Base-by-base conservation (phyloP, 139 green algal species). In the Micractinium conductrix region DNA sequence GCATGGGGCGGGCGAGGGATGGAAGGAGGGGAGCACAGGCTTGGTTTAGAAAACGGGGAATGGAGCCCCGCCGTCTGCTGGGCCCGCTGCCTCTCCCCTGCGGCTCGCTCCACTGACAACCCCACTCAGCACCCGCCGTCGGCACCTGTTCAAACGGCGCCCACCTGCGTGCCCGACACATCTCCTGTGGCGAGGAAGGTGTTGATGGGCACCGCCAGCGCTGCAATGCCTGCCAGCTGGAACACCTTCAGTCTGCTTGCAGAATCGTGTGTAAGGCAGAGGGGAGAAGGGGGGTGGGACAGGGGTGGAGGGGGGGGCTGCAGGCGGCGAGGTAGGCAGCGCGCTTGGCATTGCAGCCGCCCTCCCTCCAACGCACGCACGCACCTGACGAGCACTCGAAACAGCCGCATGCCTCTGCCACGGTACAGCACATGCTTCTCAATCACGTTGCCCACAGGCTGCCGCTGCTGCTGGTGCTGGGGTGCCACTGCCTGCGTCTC, bases 351-450 rank as follows among this genome's bases (percentile, higher is more conserved):
- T n/a, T n/a, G n/a, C n/a, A n/a, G n/a, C n/a, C n/a, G n/a, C n/a
- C n/a, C n/a, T n/a, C n/a, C n/a, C n/a, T n/a, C n/a, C n/a, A n/a
- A n/a, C n/a, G n/a, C n/a, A n/a, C n/a, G n/a, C 0, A 24, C 96
- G 60, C 88, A 89, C 30, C 94, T 86, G 21, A 97, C 94, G 6
- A 96, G 84, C 62, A 95, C 73, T 5, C 93, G 76, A 79, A 94
- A 95, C 5, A 91, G 48, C 53, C 88, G 81, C 88, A 96, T 95
- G 50, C 90, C 89, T 6, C 38, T 67, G n/a, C 93, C 93, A 7
- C 81, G 79, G 88, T 95, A 95, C 63, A 96, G 86, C 45, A 96
- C 88, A 33, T 87, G 74, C 73, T 86, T 92, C 19, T 40, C 37
- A 43, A n/a, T n/a, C n/a, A 50, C 21, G 12, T 63, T 42, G 5